phyloP scores from a whole-genome alignment of 305 asterid species.

The Solanum aculeatissimum region DNA sequence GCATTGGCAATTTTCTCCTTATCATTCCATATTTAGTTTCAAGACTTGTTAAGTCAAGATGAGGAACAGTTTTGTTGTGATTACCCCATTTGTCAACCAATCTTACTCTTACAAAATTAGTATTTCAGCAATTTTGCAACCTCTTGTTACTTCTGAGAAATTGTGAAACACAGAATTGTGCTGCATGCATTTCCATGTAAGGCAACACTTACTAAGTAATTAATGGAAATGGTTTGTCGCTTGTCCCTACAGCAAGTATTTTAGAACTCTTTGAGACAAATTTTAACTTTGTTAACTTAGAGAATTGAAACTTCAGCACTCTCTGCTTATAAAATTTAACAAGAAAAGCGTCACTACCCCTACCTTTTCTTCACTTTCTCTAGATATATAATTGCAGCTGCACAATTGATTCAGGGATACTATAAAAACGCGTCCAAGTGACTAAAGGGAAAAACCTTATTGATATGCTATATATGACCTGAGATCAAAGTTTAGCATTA shows the following conservation, averaged over 20 bases:
- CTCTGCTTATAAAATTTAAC: not conserved
- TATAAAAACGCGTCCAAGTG: not conserved
- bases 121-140: not conserved
- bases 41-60: conserved; percentile 4
- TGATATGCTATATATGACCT: not conserved
- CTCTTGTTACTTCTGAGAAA: not conserved
- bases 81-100: conserved; percentile 8
- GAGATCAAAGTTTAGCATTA: not conserved
- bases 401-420: not conserved
- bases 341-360: not conserved
- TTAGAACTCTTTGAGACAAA: not conserved
- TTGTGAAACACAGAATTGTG: not conserved
- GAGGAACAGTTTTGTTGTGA: conserved; percentile 16
- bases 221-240: no score
- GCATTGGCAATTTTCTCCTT: not conserved
- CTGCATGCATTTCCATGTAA: not conserved
- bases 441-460: not conserved
- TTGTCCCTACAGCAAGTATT: not conserved
- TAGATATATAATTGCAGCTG: not conserved
- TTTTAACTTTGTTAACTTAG: not conserved
- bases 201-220: not conserved
- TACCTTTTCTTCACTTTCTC: not conserved
- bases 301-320: not conserved
- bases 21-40: not conserved
- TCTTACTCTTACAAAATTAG: not conserved